phyloP scores from a whole-genome alignment of 768 basidiomycete genomes.

The Butyriboletus loyo region DNA sequence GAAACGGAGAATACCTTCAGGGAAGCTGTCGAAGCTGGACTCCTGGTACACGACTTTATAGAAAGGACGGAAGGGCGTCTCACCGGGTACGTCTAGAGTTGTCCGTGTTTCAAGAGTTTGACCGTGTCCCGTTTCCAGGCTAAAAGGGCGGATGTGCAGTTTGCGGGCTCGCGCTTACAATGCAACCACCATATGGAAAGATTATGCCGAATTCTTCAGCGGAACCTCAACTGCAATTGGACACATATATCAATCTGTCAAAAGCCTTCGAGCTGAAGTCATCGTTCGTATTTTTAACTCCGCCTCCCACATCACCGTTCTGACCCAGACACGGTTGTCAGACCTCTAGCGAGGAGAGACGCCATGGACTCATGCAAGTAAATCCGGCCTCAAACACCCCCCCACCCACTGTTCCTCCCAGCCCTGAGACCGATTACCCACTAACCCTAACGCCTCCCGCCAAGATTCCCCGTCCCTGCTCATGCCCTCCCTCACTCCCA shows the following conservation, averaged over 20 bases:
- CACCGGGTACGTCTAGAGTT: not conserved
- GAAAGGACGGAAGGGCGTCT: not conserved
- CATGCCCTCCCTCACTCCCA: not conserved
- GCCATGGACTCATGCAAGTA: not conserved
- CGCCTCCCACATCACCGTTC: no score
- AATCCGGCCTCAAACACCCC: no score
- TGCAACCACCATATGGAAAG: not conserved
- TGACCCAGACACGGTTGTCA: not conserved
- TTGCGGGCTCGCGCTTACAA: not conserved
- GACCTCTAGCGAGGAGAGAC: not conserved
- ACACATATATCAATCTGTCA: not conserved
- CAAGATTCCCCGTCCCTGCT: not conserved
- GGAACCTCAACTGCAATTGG: conserved; percentile 5
- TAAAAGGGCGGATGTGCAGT: not conserved
- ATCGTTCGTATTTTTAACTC: not conserved
- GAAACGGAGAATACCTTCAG: not conserved
- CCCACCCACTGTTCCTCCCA: no score
- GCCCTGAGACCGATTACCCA: rapidly evolving
- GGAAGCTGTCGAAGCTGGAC: not conserved
- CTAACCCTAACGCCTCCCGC: rapidly evolving
- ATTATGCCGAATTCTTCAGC: not conserved
- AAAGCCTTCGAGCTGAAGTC: not conserved
- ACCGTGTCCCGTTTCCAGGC: not conserved
- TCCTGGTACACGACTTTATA: not conserved
- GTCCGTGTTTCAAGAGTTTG: not conserved